A percentile compares a stretch with the other conserved stretches of the same genome.
Evolutionary conservation across 2,329 filamentous ascomycete species (phyloP).

Genomic region (Sporothrix pallida): DNA sequence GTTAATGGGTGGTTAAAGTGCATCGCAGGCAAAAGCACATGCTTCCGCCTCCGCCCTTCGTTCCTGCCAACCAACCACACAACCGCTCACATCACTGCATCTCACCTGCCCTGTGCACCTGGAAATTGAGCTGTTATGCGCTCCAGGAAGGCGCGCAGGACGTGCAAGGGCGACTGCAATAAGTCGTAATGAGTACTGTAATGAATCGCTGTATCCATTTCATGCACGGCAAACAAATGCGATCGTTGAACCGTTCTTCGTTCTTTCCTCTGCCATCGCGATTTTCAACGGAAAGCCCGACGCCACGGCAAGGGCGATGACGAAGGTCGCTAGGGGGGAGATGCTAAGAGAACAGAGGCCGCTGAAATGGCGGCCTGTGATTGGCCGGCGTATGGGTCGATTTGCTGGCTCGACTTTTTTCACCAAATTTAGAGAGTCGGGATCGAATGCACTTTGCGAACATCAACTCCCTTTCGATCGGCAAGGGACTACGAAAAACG

Average conservation of each 20-base stretch:
- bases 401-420: slow-evolving; percentile 18
- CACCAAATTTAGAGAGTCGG: neutral
- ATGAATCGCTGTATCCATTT: no score
- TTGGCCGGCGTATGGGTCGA: slow-evolving; percentile 24
- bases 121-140: slow-evolving; percentile 23
- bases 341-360: neutral
- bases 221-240: no score
- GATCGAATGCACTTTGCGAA: neutral
- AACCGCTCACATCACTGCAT: no score
- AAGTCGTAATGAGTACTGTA: neutral
- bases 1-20: slow-evolving; percentile 1
- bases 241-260: no score
- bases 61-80: neutral
- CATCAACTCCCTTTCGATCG: neutral
- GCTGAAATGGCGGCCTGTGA: neutral
- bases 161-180: neutral
- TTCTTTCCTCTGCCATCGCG: no score
- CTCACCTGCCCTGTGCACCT: slow-evolving; percentile 10
- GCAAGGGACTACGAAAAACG: neutral
- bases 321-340: neutral
- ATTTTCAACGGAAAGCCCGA: slow-evolving; percentile 18
- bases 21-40: neutral
- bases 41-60: neutral
- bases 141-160: slow-evolving; percentile 7
- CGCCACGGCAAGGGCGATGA: slow-evolving; percentile 27